A percentile compares a stretch with the other conserved stretches of the same genome.
These are phyloP conservation scores for Macadamia tetraphylla DNA, from an alignment of 164 flowering plant species.

Conservation along the genomic window DNA sequence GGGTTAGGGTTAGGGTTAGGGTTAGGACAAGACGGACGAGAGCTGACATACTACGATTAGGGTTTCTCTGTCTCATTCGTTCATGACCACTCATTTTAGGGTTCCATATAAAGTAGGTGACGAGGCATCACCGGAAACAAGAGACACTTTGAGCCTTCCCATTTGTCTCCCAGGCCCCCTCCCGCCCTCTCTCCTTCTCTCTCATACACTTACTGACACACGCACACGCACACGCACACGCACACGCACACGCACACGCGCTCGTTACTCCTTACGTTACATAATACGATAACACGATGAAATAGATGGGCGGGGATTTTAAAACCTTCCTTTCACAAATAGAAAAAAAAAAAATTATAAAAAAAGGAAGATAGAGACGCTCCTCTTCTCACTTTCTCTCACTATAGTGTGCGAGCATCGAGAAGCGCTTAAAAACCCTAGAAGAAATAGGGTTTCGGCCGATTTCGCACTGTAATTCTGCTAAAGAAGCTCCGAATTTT, in stretches of 20 bases:
- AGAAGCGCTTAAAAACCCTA: conserved; percentile 9
- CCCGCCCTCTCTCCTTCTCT: conserved; percentile 3
- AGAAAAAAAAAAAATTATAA: conserved; percentile 14
- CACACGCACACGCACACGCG: no score
- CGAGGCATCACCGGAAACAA: conserved; percentile 18
- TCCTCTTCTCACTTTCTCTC: conserved; percentile 17
- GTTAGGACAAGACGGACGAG: neutral
- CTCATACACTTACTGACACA: neutral
- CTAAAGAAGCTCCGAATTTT: conserved; percentile 15
- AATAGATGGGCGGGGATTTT: conserved; percentile 17
- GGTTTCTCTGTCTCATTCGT: neutral
- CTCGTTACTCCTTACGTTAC: neutral
- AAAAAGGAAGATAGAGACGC: conserved; percentile 1
- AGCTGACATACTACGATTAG: neutral
- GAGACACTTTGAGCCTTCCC: neutral
- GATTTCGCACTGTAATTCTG: conserved; percentile 32
- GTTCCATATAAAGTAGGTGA: conserved; percentile 10
- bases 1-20: conserved; percentile 1
- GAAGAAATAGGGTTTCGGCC: conserved; percentile 38
- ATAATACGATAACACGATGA: conserved; percentile 12
- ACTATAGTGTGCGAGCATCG: conserved; percentile 6
- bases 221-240: no score
- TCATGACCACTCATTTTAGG: conserved; percentile 5
- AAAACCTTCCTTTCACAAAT: conserved; percentile 24
- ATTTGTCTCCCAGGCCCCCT: neutral